Evolutionary conservation across 305 asterid species (phyloP).

Genomic region (Salvia sclarea): DNA sequence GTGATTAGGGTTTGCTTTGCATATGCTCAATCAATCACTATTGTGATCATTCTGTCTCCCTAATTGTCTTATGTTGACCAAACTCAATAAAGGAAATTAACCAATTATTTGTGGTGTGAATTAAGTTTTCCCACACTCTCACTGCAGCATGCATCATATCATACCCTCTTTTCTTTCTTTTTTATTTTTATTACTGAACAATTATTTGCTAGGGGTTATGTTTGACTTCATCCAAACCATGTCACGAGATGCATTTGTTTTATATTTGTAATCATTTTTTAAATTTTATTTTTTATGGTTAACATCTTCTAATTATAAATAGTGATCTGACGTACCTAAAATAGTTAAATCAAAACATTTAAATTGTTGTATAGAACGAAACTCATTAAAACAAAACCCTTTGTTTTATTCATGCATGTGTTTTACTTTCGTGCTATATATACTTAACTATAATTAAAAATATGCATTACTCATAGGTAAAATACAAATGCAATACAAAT

Average conservation of each 20-base stretch:
- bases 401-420: too few species aligned
- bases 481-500: too few species aligned
- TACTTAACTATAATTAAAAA: too few species aligned
- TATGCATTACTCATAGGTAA: too few species aligned
- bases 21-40: slow-evolving; percentile 34
- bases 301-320: too few species aligned
- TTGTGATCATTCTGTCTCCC: slow-evolving; percentile 41
- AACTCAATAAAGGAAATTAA: slow-evolving; percentile 22
- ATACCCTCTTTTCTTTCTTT: background rate
- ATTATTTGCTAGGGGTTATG: background rate
- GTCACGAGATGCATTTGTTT: background rate
- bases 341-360: too few species aligned
- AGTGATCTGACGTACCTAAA: too few species aligned
- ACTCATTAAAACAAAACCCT: too few species aligned
- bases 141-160: too few species aligned
- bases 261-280: background rate
- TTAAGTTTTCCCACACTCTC: background rate
- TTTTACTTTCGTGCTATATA: too few species aligned
- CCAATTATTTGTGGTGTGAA: slow-evolving; percentile 27
- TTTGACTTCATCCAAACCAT: background rate
- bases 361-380: too few species aligned
- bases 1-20: background rate
- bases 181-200: background rate
- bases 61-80: slow-evolving; percentile 40
- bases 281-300: background rate